Base-by-base conservation (phyloP, 805 yeast species). In the Grigorovia humatica region DNA sequence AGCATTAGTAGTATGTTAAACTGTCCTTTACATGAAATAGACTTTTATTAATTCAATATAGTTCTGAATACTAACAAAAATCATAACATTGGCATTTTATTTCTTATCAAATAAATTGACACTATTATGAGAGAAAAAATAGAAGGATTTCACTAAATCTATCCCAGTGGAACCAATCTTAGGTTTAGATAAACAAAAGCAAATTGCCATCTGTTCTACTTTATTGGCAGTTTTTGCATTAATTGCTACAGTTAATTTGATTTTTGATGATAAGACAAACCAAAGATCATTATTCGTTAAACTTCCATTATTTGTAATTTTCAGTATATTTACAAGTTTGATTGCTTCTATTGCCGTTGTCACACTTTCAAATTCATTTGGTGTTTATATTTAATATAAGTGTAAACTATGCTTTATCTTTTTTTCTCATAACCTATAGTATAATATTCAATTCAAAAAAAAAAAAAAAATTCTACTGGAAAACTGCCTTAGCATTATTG, bases 321-420 rank as follows among this genome's bases (percentile, higher is more conserved):
- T 67, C 19, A 65, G 70, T 51, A 54, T 59, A 9, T 44, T 63
- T 12, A 73, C 71, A 2, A 65, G 74, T 18, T 23, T 67, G n/a
- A 61, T 72, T 29, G 61, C 64, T 48, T 75, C 75, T 3, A 63
- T 74, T 50, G 74, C 74, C 20, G 55, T 69, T 27, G 69, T 76
- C 18, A 72, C 72, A 51, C 52, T 73, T 30, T 65, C 74, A 19
- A 65, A 75, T 54, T 69, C 73, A 8, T 71, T 75, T 44, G 79
- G 76, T 38, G 79, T 76, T 2, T 76, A 76, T 57, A 15, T 23
- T 23, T 44, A 44, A 15, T 18, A 12, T 13, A 32, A 5, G 3
- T 32, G 11, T 32, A 3, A 8, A 11, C 38, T 32, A 11, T 9
- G 11, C 3, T 32, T 32, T 11, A 32, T 13, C 11, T 4, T 32